A percentile compares a stretch with the other conserved stretches of the same genome.
Conservation (phyloP, 139 green algal species). For the Asterochloris erici region DNA sequence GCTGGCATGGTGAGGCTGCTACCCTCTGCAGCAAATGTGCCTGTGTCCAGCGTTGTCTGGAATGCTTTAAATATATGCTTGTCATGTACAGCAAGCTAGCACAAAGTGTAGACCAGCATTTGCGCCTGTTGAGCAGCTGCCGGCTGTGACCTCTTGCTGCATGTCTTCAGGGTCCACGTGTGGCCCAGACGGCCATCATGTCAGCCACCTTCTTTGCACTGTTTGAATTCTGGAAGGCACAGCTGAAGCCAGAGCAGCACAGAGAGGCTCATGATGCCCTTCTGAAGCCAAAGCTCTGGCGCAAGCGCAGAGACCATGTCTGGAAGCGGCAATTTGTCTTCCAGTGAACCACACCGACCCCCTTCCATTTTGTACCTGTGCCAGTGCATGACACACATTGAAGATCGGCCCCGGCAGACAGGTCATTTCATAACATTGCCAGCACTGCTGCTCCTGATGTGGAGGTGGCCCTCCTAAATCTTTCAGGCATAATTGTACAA, state of each 20-base stretch:
- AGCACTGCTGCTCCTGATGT: too few relatives aligned
- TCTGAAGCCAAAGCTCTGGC: conserved; percentile 26
- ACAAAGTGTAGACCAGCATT: background rate
- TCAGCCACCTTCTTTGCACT: conserved; percentile 69
- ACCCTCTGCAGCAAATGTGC: background rate
- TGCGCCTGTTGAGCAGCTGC: background rate
- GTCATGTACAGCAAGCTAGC: background rate
- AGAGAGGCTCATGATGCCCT: conserved; percentile 18
- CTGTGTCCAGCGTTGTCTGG: background rate
- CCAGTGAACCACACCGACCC: background rate
- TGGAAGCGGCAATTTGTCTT: conserved; percentile 39
- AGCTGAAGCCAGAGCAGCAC: conserved; percentile 19
- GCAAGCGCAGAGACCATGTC: conserved; percentile 23
- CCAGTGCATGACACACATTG: too few relatives aligned
- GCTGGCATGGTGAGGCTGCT: conserved; percentile 45
- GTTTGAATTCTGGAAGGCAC: conserved; percentile 57
- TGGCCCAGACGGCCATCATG: conserved; percentile 62
- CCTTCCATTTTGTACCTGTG: too few relatives aligned
- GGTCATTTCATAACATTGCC: too few relatives aligned
- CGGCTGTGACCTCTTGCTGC: background rate
- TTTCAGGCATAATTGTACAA: too few relatives aligned
- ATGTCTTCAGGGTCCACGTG: conserved; percentile 40
- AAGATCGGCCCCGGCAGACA: too few relatives aligned
- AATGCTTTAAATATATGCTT: background rate
- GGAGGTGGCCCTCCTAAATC: too few relatives aligned